Percentiles rank a stretch among this genome's conserved stretches.
Evolutionary conservation across 1,284 basidiomycete genomes (phyloP).

Genomic region (Ganoderma meredithae): DNA sequence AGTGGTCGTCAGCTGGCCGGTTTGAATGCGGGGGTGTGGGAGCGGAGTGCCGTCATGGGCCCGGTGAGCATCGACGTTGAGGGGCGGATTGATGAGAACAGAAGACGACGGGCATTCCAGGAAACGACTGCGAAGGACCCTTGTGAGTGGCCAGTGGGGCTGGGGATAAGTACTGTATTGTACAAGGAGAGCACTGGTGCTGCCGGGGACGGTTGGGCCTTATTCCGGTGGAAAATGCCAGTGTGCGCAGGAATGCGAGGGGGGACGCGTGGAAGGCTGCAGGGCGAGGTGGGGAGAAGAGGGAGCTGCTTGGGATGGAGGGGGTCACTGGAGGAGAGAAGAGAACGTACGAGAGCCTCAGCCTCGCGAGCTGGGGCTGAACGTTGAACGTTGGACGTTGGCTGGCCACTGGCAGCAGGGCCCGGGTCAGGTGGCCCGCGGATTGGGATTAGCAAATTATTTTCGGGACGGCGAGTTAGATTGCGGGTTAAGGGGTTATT

Average conservation of each 20-base stretch:
- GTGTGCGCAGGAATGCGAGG: neutral
- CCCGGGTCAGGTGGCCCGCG: constrained; percentile 17
- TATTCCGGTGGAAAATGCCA: neutral
- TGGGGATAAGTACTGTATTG: neutral
- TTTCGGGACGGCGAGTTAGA: constrained; percentile 18
- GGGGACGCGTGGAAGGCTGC: neutral
- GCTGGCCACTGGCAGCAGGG: no score
- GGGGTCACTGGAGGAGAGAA: neutral
- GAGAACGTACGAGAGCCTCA: constrained; percentile 4
- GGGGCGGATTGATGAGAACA: constrained; percentile 24
- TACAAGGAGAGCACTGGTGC: neutral
- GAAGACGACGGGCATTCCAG: constrained; percentile 20
- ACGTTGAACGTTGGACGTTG: no score
- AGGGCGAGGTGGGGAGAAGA: neutral
- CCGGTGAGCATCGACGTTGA: constrained; percentile 3
- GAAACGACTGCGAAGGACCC: neutral
- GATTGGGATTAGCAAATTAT: neutral
- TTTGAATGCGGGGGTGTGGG: constrained; percentile 22
- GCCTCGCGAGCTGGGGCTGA: no score
- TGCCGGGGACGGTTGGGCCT: neutral
- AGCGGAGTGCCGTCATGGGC: constrained; percentile 25
- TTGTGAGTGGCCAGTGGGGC: neutral
- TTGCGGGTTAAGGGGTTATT: constrained; percentile 17
- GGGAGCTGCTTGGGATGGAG: neutral
- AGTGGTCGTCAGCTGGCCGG: constrained; percentile 24